Percentiles rank a stretch among this genome's conserved stretches.
Conservation (phyloP, 805 yeast genomes). For the Cyberlindnera xishuangbannaensis region DNA sequence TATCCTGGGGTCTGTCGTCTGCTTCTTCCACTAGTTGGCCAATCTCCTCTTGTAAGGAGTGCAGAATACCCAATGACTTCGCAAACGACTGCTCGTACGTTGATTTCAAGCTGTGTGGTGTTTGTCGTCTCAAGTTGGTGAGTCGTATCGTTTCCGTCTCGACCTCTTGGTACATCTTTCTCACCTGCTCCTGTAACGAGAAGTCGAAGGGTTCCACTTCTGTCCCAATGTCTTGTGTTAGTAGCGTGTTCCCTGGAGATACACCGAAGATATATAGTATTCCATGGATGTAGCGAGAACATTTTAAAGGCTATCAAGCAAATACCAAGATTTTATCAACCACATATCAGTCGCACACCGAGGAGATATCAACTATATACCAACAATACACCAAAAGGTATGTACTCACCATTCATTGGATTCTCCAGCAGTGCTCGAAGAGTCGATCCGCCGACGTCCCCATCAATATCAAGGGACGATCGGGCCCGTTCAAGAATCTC, state of each 20-base stretch:
- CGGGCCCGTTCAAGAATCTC: constrained; percentile 54
- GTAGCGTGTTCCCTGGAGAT: too few species aligned
- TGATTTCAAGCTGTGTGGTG: constrained; percentile 38
- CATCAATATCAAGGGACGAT: constrained; percentile 53
- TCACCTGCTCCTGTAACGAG: constrained; percentile 51
- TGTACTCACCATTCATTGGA: constrained; percentile 17
- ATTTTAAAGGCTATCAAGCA: too few species aligned
- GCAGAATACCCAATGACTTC: constrained; percentile 27
- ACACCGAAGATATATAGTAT: too few species aligned
- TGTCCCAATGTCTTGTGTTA: constrained; percentile 21
- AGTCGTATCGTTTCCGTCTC: constrained; percentile 58
- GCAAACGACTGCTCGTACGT: constrained; percentile 33
- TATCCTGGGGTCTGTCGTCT: constrained; percentile 6
- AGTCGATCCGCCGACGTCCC: constrained; percentile 29
- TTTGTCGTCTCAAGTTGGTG: constrained; percentile 46
- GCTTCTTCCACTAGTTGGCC: constrained; percentile 17
- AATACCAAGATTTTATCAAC: too few species aligned
- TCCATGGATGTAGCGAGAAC: too few species aligned
- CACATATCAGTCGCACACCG: too few species aligned
- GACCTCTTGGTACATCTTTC: constrained; percentile 51
- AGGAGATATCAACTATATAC: too few species aligned
- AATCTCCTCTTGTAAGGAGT: constrained; percentile 21
- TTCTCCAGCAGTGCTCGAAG: constrained; percentile 21
- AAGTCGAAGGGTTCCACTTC: constrained; percentile 67
- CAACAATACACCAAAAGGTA: too few species aligned